Evolutionary conservation across 768 basidiomycete species (phyloP).

Genomic region (Boletus rufocinnamomeus): DNA sequence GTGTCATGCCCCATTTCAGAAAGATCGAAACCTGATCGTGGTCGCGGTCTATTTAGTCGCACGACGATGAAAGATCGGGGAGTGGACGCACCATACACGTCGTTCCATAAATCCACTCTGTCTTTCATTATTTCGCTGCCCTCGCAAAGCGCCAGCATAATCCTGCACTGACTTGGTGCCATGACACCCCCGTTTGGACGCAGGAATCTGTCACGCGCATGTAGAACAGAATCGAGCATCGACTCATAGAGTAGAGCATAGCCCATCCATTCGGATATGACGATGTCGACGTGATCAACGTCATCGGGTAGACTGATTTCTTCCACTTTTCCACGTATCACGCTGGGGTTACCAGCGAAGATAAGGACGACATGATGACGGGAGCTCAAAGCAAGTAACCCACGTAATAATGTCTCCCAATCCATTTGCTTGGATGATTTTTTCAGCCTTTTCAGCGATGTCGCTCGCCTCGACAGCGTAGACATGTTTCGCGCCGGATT

Average conservation of each 20-base stretch:
- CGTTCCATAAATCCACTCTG: conserved; percentile 86
- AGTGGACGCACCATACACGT: conserved; percentile 74
- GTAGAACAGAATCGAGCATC: conserved; percentile 95
- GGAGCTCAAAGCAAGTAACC: conserved; percentile 21
- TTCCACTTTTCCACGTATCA: conserved; percentile 90
- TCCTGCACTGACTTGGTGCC: conserved; percentile 87
- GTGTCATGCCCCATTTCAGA: conserved; percentile 75
- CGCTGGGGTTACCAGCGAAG: conserved; percentile 40
- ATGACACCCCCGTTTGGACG: conserved; percentile 70
- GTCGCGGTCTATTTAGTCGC: not conserved
- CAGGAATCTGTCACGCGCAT: conserved; percentile 86
- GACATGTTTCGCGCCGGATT: conserved; percentile 86
- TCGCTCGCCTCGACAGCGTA: conserved; percentile 91
- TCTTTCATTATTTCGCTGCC: conserved; percentile 75
- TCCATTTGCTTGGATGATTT: conserved; percentile 77
- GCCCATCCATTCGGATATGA: conserved; percentile 99
- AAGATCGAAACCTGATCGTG: conserved; percentile 76
- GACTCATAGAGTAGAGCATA: conserved; percentile 91
- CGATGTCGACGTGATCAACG: conserved; percentile 82
- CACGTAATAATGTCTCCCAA: conserved; percentile 71
- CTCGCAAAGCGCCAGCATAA: conserved; percentile 83
- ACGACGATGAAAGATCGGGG: not conserved
- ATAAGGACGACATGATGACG: conserved; percentile 3
- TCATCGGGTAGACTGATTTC: conserved; percentile 75
- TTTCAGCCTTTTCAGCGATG: conserved; percentile 73